These are phyloP conservation scores for Suhomyces prunicola DNA, from an alignment of 805 yeast species.

Conservation along the genomic window DNA sequence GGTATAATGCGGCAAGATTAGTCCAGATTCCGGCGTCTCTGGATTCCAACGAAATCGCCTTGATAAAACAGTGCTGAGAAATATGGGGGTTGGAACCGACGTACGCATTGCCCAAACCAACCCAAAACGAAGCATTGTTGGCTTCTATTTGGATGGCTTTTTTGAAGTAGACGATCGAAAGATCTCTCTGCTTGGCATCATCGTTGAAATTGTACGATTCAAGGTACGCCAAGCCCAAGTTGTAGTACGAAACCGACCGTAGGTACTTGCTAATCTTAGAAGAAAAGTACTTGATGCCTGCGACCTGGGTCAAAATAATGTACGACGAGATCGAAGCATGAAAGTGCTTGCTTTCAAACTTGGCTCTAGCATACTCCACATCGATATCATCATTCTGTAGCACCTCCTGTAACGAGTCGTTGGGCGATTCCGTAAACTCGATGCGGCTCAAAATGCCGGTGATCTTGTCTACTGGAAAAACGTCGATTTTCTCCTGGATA, in stretches of 20 bases:
- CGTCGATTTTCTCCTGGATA: conserved; percentile 51
- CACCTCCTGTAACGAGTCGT: not conserved
- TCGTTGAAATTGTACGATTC: conserved; percentile 32
- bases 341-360: conserved; percentile 12
- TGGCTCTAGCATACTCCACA: conserved; percentile 9
- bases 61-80: conserved; percentile 90
- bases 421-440: conserved; percentile 1
- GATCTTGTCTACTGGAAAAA: conserved; percentile 43
- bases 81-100: conserved; percentile 62
- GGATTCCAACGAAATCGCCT: conserved; percentile 68
- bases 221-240: conserved; percentile 66
- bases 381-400: not conserved
- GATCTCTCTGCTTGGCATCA: conserved; percentile 33
- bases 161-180: conserved; percentile 57
- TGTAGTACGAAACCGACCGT: conserved; percentile 56
- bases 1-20: conserved; percentile 73
- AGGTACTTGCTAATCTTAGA: conserved; percentile 44
- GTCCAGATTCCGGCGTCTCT: conserved; percentile 73
- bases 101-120: conserved; percentile 75
- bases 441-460: conserved; percentile 16
- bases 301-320: conserved; percentile 46
- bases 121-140: conserved; percentile 73
- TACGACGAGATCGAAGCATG: conserved; percentile 37
- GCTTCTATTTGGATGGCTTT: conserved; percentile 70
- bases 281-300: conserved; percentile 38